These are phyloP conservation scores for Colletotrichum trifolii DNA, from an alignment of 2,329 filamentous ascomycete genomes.

Conservation along the genomic window DNA sequence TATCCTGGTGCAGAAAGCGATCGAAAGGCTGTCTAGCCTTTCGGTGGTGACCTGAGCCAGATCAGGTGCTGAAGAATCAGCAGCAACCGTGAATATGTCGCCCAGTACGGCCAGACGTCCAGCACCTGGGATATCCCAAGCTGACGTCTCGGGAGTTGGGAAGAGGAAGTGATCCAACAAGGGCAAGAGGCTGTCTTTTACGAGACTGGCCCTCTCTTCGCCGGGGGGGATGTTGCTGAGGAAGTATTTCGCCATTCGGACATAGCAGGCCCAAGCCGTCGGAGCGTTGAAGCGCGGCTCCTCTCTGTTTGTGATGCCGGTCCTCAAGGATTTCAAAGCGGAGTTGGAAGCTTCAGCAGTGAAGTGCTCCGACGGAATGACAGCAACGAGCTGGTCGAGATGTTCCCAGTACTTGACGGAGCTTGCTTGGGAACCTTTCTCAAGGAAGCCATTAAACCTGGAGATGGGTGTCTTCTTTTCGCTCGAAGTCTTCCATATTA, in stretches of 20 bases:
- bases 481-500: constrained; percentile 76
- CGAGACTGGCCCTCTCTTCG: constrained; percentile 57
- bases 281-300: constrained; percentile 77
- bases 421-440: constrained; percentile 86
- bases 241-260: constrained; percentile 70
- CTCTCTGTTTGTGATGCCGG: constrained; percentile 78
- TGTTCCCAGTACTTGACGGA: constrained; percentile 78
- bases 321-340: constrained; percentile 74
- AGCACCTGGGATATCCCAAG: constrained; percentile 42
- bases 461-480: constrained; percentile 65
- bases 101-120: constrained; percentile 53
- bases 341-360: constrained; percentile 63
- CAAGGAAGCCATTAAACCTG: constrained; percentile 77
- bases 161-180: constrained; percentile 66
- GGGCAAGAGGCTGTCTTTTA: constrained; percentile 63
- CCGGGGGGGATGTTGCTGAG: constrained; percentile 56
- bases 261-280: constrained; percentile 80
- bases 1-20: constrained; percentile 72
- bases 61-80: constrained; percentile 52
- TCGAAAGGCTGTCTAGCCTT: constrained; percentile 73
- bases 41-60: constrained; percentile 61
- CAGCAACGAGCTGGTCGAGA: constrained; percentile 70
- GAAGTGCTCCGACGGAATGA: constrained; percentile 62
- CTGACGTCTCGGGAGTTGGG: constrained; percentile 52
- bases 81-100: constrained; percentile 59